Evolutionary conservation across 2,329 filamentous ascomycete genomes (phyloP).

Genomic region (Cladosporium halotolerans): DNA sequence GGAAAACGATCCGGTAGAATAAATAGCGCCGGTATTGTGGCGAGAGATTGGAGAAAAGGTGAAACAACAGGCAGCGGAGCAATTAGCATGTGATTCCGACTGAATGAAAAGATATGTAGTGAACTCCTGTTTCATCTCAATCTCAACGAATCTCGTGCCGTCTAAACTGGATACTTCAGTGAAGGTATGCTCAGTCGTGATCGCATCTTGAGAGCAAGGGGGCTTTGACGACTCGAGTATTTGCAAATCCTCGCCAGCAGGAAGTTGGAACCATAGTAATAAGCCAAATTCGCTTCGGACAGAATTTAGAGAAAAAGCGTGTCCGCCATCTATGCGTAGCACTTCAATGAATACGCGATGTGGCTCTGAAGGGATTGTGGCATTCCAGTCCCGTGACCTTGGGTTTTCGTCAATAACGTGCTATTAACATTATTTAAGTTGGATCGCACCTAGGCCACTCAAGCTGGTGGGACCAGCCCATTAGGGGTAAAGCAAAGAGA

Average conservation of each 20-base stretch:
- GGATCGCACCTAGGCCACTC: neutral
- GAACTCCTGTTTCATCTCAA: neutral
- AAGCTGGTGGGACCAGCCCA: neutral
- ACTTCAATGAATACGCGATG: neutral
- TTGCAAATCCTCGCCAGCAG: neutral
- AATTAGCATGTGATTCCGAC: neutral
- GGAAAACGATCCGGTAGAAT: neutral
- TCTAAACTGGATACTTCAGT: neutral
- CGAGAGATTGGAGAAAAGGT: neutral
- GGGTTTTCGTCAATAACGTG: neutral
- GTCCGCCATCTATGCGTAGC: neutral
- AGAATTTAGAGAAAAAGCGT: neutral
- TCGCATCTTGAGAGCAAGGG: neutral
- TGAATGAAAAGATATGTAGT: neutral
- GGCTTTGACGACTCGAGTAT: neutral
- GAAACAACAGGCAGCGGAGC: neutral
- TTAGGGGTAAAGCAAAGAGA: neutral
- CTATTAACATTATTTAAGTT: neutral
- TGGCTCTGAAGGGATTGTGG: neutral
- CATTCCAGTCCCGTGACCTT: neutral
- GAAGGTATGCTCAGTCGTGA: neutral
- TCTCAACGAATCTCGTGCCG: neutral
- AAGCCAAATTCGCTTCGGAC: neutral
- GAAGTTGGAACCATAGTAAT: neutral
- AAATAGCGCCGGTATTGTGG: neutral